A percentile compares a stretch with the other conserved stretches of the same genome.
These are phyloP conservation scores for Mortierella sp. DNA, from an alignment of 371 early-diverging fungal genomes.

Conservation along the genomic window DNA sequence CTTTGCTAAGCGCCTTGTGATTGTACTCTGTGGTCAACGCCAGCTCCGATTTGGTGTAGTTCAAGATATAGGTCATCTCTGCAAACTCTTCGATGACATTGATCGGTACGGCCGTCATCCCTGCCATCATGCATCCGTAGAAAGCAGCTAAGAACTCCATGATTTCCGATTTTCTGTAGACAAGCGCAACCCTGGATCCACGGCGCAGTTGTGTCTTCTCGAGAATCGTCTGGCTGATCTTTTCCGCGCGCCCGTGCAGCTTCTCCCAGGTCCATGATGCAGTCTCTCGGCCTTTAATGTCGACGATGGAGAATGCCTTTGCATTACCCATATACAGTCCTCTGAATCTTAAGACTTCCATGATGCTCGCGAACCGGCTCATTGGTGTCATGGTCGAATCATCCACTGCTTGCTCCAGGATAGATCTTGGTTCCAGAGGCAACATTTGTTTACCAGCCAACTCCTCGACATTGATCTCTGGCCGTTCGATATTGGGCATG, in stretches of 20 bases:
- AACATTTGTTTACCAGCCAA: constrained; percentile 53
- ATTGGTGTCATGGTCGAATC: constrained; percentile 54
- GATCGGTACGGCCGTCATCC: constrained; percentile 86
- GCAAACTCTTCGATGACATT: constrained; percentile 82
- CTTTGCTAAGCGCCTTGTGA: constrained; percentile 74
- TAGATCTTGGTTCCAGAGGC: constrained; percentile 50
- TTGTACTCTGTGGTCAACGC: constrained; percentile 87
- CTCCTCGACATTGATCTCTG: constrained; percentile 52
- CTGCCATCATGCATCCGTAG: constrained; percentile 83
- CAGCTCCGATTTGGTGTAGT: constrained; percentile 68
- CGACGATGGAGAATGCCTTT: constrained; percentile 76
- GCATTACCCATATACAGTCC: constrained; percentile 45
- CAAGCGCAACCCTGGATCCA: constrained; percentile 81
- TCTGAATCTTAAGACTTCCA: constrained; percentile 49
- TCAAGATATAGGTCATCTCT: constrained; percentile 80
- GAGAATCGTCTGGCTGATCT: constrained; percentile 70
- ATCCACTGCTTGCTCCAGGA: constrained; percentile 49
- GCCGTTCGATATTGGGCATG: constrained; percentile 48
- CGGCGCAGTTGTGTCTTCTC: constrained; percentile 61
- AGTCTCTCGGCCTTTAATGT: constrained; percentile 79
- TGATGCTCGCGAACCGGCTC: constrained; percentile 43
- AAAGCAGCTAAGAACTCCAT: constrained; percentile 82
- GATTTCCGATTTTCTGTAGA: constrained; percentile 84
- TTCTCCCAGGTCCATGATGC: constrained; percentile 77
- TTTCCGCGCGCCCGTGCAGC: constrained; percentile 75